phyloP scores from a whole-genome alignment of 768 basidiomycete species.

The Pisolithus orientalis region DNA sequence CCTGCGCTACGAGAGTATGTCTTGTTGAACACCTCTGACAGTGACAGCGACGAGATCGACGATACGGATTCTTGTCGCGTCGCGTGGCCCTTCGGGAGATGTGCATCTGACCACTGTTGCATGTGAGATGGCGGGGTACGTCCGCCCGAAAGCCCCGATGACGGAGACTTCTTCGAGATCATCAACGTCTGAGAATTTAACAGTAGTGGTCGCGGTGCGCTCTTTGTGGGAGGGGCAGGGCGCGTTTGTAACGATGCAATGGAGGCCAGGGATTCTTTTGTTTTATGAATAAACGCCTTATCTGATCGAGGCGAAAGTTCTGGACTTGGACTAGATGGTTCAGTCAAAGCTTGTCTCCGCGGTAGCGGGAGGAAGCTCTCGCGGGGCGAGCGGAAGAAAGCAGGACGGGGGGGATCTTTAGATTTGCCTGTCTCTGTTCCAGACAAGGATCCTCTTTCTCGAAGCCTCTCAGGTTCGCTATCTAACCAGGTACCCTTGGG shows the following conservation, averaged over 20 bases:
- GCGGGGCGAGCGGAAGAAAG: conserved; percentile 50
- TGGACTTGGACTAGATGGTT: conserved; percentile 33
- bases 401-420: conserved; percentile 52
- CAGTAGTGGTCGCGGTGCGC: conserved; percentile 60
- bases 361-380: conserved; percentile 45
- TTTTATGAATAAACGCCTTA: conserved; percentile 31
- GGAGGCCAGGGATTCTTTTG: conserved; percentile 36
- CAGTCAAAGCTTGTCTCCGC: conserved; percentile 21
- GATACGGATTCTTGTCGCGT: conserved; percentile 54
- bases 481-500: conserved; percentile 11
- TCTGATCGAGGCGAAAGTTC: conserved; percentile 8
- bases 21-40: conserved; percentile 40
- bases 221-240: conserved; percentile 34
- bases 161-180: conserved; percentile 22
- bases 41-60: conserved; percentile 57
- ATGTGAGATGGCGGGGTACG: conserved; percentile 27
- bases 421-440: conserved; percentile 27
- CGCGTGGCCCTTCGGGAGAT: conserved; percentile 32
- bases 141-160: conserved; percentile 29
- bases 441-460: conserved; percentile 35
- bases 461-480: neutral
- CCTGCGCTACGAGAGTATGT: conserved; percentile 24
- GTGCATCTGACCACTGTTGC: conserved; percentile 46
- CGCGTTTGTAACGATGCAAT: conserved; percentile 35
- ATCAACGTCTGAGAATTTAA: conserved; percentile 48